Evolutionary conservation across 140 eudicot genomes (phyloP), one percentile per base, ranked within the genome.

Genomic region (Ambrosia hybrid): DNA sequence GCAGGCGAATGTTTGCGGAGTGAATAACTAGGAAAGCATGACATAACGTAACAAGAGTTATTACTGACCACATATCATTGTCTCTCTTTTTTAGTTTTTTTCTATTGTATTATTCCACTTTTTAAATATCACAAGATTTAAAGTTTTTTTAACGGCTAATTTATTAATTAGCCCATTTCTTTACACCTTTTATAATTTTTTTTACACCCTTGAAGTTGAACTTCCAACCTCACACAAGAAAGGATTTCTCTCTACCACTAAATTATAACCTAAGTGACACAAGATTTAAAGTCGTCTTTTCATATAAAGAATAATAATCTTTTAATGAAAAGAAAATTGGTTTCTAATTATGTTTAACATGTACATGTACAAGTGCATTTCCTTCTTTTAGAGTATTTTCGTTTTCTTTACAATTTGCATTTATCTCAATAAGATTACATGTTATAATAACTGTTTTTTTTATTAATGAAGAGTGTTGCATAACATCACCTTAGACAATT

Each of bases 1-100:
- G 39, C 79, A 84, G 84, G 71, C 74, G 81, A 84, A 84, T 81
- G 86, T 84, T 78, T 74, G 46, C 59, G 89, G 86, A 73, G 82
- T 74, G 86, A 67, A 75, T 70, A 68, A 71, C 71, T 64, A 65
- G 76, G 51, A 83, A 81, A 79, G 79, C 80, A 84, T 86, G 81
- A 78, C 85, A 69, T 51, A 73, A 73, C 81, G 43, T n/a, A 17
- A 64, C 76, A 33, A 53, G 67, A 52, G 49, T 12, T 73, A 38
- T 67, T 57, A 45, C 53, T 75, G 51, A 48, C 68, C 70, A 41
- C 39, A 21, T 48, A 62, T 67, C 57, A 57, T 55, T 57, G 45
- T 67, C 48, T 56, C 38, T 49, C 26, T 21, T 21, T 21, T 21
- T 21, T 21, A 21, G 26, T 21, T 43, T 14, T 60, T 3, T 41